phyloP scores from a whole-genome alignment of 2,329 filamentous ascomycete genomes.

The Ophiostoma pallidulum region DNA sequence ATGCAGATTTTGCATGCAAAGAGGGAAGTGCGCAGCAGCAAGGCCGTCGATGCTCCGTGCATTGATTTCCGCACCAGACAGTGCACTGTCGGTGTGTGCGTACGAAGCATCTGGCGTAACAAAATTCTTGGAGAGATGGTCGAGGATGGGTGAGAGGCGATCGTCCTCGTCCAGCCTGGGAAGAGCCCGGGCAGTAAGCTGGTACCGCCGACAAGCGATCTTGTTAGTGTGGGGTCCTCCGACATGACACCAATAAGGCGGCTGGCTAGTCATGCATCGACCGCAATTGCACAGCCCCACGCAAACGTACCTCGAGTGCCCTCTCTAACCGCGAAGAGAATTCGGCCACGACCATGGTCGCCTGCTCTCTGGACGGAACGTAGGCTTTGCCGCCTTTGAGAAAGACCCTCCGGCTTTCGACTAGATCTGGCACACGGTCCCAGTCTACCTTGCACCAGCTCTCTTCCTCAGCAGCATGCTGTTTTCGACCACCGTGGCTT shows the following conservation, averaged over 20 bases:
- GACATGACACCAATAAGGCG: too few relatives aligned
- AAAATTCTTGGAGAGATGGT: slow-evolving; percentile 90
- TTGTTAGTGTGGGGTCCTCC: not conserved
- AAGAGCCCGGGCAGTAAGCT: slow-evolving; percentile 82
- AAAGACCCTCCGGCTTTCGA: slow-evolving; percentile 70
- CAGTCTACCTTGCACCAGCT: slow-evolving; percentile 96
- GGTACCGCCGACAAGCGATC: slow-evolving; percentile 2
- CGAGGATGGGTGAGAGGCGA: slow-evolving; percentile 59
- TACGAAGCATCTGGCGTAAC: slow-evolving; percentile 82
- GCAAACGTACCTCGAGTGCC: slow-evolving; percentile 62
- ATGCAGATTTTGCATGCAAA: slow-evolving; percentile 92
- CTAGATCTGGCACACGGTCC: slow-evolving; percentile 82
- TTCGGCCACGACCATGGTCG: slow-evolving; percentile 81
- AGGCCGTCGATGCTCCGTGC: slow-evolving; percentile 73
- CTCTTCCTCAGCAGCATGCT: slow-evolving; percentile 56
- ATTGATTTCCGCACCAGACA: slow-evolving; percentile 64
- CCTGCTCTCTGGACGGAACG: slow-evolving; percentile 77
- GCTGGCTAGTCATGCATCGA: too few relatives aligned
- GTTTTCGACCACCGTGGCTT: slow-evolving; percentile 28
- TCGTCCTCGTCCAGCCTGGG: slow-evolving; percentile 95
- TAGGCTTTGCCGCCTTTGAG: slow-evolving; percentile 78
- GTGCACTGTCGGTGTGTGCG: slow-evolving; percentile 48
- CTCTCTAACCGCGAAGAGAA: slow-evolving; percentile 72
- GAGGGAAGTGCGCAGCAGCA: slow-evolving; percentile 70
- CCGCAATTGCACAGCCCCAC: too few relatives aligned